Conservation (phyloP, 106 monocot species). For the Dendrobium huoshanense region DNA sequence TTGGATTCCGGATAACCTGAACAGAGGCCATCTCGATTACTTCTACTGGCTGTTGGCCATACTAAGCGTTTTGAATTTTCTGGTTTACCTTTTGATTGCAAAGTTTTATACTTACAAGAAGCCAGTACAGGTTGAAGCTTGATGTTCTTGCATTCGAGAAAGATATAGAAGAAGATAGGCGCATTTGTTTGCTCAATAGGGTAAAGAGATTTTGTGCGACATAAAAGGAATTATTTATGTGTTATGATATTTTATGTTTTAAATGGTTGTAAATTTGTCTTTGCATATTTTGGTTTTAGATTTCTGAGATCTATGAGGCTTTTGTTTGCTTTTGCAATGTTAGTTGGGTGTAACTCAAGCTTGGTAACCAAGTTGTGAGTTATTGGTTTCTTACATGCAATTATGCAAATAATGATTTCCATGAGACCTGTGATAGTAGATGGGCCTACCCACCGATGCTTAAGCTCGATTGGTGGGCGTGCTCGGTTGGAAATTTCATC, state of each 20-base stretch:
- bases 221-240: not conserved
- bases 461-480: too few species aligned
- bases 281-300: not conserved
- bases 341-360: too few species aligned
- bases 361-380: too few species aligned
- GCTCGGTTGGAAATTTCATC: too few species aligned
- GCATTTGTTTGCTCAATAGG: not conserved
- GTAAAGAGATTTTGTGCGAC: not conserved
- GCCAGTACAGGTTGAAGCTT: slow-evolving; percentile 2
- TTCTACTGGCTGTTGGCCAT: slow-evolving; percentile 54
- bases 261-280: slow-evolving; percentile 2
- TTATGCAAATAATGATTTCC: too few species aligned
- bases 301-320: not conserved
- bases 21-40: slow-evolving; percentile 53
- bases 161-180: too few species aligned
- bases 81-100: slow-evolving; percentile 36
- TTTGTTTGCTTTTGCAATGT: not conserved
- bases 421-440: too few species aligned
- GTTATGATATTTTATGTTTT: not conserved
- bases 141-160: not conserved
- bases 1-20: slow-evolving; percentile 61
- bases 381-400: too few species aligned
- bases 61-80: slow-evolving; percentile 40
- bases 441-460: too few species aligned
- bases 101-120: slow-evolving; percentile 58